Evolutionary conservation across 345 rosid species (phyloP).

Genomic region (Arabidopsis thaliana): TAIR10.1 NC_003070.9:30028001-30028500

Average conservation of each 20-base stretch:
- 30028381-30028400: slow-evolving; percentile 94
- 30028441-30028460: slow-evolving; percentile 67
- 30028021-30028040: slow-evolving; percentile 41
- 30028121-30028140: slow-evolving; percentile 20
- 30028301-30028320: slow-evolving; percentile 22
- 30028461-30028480: slow-evolving; percentile 86
- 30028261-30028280: slow-evolving; percentile 94
- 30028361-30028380: slow-evolving; percentile 99
- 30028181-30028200: slow-evolving; percentile 59
- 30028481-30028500: slow-evolving; percentile 36
- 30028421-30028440: slow-evolving; percentile 91
- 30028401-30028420: slow-evolving; percentile 91
- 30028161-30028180: slow-evolving; percentile 2
- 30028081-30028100: slow-evolving; percentile 23
- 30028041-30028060: slow-evolving; percentile 1
- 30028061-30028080: slow-evolving; percentile 9
- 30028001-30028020: neutral
- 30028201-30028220: slow-evolving; percentile 98
- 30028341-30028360: slow-evolving; percentile 51
- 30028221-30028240: slow-evolving; percentile 99
- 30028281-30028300: slow-evolving; percentile 26
- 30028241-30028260: slow-evolving; percentile 88
- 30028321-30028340: slow-evolving; percentile 4
- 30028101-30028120: slow-evolving; percentile 43
- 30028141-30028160: slow-evolving; percentile 8